Evolutionary conservation across 768 basidiomycete genomes (phyloP).

Genomic region (Mycena belliarum): DNA sequence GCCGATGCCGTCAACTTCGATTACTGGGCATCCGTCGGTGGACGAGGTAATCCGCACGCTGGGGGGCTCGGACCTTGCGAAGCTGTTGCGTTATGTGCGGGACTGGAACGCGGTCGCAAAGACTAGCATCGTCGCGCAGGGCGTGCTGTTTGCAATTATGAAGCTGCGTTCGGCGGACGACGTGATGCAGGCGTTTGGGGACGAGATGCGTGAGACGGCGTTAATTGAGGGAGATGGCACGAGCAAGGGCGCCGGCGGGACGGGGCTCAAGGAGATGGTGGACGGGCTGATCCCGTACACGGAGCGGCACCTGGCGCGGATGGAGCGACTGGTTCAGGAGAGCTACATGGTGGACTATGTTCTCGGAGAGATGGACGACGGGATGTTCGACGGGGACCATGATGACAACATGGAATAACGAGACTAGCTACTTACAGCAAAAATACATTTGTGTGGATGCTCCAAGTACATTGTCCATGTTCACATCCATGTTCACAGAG

Average conservation of each 20-base stretch:
- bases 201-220: conserved; percentile 36
- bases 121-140: conserved; percentile 84
- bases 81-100: conserved; percentile 77
- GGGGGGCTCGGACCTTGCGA: conserved; percentile 70
- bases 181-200: conserved; percentile 64
- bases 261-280: conserved; percentile 69
- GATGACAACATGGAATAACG: conserved; percentile 38
- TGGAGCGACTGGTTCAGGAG: conserved; percentile 89
- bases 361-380: conserved; percentile 84
- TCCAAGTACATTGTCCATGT: neutral
- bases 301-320: conserved; percentile 83
- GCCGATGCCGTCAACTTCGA: conserved; percentile 29
- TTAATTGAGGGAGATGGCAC: conserved; percentile 23
- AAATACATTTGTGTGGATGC: neutral
- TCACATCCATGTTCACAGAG: neutral
- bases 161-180: conserved; percentile 77
- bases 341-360: conserved; percentile 94
- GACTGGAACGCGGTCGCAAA: conserved; percentile 97
- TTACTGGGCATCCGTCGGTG: conserved; percentile 73
- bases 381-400: conserved; percentile 55
- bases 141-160: conserved; percentile 76
- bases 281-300: conserved; percentile 93
- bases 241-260: conserved; percentile 23
- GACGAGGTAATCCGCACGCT: conserved; percentile 83
- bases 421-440: conserved; percentile 4